Evolutionary conservation across 148 eudicot species (phyloP).

Genomic region (Heliosperma pusillum): DNA sequence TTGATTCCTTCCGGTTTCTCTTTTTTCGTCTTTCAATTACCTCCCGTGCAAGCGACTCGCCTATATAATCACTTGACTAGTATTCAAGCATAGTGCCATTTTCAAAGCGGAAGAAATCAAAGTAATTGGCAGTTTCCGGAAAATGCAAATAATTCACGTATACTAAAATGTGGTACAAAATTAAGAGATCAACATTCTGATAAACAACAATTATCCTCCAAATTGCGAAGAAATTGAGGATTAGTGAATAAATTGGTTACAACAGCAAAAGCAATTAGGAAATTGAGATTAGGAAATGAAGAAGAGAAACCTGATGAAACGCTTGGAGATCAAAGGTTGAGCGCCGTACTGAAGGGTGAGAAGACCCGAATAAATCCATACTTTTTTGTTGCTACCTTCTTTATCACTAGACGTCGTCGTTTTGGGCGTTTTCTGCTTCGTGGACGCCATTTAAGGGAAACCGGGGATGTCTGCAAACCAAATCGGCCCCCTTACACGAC

Average conservation of each 20-base stretch:
- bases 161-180: background rate
- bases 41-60: no score
- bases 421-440: conserved; percentile 23
- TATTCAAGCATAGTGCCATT: no score
- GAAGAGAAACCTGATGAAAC: conserved; percentile 46
- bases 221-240: background rate
- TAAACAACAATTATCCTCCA: background rate
- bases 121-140: background rate
- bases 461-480: background rate
- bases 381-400: conserved; percentile 18
- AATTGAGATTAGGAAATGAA: background rate
- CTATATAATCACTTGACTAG: no score
- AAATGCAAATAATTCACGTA: background rate
- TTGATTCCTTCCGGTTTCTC: no score
- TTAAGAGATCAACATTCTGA: background rate
- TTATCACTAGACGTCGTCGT: conserved; percentile 11
- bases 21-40: no score
- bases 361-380: conserved; percentile 55
- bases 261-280: background rate
- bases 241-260: background rate
- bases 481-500: background rate
- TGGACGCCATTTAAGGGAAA: conserved; percentile 31
- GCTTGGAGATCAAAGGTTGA: conserved; percentile 79
- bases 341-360: conserved; percentile 72
- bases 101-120: no score